Conservation (phyloP, 768 basidiomycete genomes). For the Cystobasidiopsis lactophilus region DNA sequence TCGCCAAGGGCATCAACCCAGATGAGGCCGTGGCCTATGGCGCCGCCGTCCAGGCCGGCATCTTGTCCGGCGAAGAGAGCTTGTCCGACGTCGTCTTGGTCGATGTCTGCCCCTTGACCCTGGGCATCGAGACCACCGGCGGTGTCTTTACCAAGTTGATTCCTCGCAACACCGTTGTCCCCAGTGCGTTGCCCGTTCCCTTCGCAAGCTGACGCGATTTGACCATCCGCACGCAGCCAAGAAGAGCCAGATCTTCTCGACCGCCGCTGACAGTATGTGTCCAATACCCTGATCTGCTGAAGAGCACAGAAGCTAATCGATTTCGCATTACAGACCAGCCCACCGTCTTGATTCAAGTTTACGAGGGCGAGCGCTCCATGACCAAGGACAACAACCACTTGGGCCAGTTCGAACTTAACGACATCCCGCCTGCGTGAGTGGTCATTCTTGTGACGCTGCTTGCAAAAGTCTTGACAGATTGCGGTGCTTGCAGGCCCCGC, state of each 20-base stretch:
- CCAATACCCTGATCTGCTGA: constrained; percentile 34
- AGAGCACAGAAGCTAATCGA: constrained; percentile 62
- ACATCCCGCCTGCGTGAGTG: constrained; percentile 56
- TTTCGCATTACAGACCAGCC: constrained; percentile 31
- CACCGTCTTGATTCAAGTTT: constrained; percentile 90
- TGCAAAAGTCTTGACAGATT: constrained; percentile 36
- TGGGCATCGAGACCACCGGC: constrained; percentile 88
- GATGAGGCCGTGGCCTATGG: constrained; percentile 98
- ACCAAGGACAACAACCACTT: constrained; percentile 98
- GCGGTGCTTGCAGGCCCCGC: constrained; percentile 57
- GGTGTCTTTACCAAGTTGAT: constrained; percentile 94
- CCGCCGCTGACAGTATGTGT: constrained; percentile 24
- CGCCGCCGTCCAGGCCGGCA: constrained; percentile 95
- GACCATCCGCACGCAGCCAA: constrained; percentile 26
- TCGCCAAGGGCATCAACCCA: constrained; percentile 95
- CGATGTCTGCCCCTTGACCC: constrained; percentile 87
- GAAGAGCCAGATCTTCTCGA: constrained; percentile 61
- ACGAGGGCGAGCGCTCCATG: constrained; percentile 84
- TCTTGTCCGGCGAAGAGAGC: constrained; percentile 81
- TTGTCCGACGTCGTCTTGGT: constrained; percentile 80
- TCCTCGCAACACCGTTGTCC: constrained; percentile 91
- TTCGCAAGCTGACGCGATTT: no score
- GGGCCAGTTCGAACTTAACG: constrained; percentile 80
- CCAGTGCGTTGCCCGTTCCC: no score
- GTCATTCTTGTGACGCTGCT: constrained; percentile 4